Evolutionary conservation across 352 stramenopile genomes (phyloP).

Genomic region (Globisporangium paroecandrum): DNA sequence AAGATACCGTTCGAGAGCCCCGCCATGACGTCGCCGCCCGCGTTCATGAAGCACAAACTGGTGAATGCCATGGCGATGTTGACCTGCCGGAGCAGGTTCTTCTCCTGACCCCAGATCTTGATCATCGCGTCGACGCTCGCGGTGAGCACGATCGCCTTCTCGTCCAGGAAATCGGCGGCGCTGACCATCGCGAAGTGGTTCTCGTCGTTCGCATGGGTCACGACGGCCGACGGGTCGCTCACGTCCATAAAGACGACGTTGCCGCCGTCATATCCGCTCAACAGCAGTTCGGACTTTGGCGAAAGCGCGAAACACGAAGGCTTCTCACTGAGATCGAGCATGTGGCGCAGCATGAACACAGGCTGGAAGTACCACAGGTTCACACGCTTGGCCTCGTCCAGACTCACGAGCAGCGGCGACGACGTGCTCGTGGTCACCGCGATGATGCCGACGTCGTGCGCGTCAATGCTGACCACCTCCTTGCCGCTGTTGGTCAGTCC

Average conservation of each 20-base stretch:
- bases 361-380: slow-evolving; percentile 62
- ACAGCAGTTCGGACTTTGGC: slow-evolving; percentile 45
- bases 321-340: slow-evolving; percentile 44
- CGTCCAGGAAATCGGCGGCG: slow-evolving; percentile 60
- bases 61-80: slow-evolving; percentile 56
- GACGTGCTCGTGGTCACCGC: slow-evolving; percentile 36
- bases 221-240: slow-evolving; percentile 28
- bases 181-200: slow-evolving; percentile 60
- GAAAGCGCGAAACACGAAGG: slow-evolving; percentile 55
- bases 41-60: slow-evolving; percentile 69
- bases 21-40: slow-evolving; percentile 51
- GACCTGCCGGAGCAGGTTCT: slow-evolving; percentile 51
- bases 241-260: slow-evolving; percentile 48
- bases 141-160: slow-evolving; percentile 47
- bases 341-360: slow-evolving; percentile 43
- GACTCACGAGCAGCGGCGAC: slow-evolving; percentile 51
- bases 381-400: slow-evolving; percentile 40
- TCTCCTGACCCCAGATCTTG: slow-evolving; percentile 70
- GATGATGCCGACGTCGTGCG: slow-evolving; percentile 47
- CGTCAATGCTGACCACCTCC: slow-evolving; percentile 49
- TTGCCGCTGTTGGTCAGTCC: slow-evolving; percentile 33
- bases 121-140: slow-evolving; percentile 68
- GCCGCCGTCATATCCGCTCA: slow-evolving; percentile 65
- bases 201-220: slow-evolving; percentile 40
- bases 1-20: slow-evolving; percentile 52